Evolutionary conservation across 163 green algal species (phyloP).

Genomic region (Chloroidium sp.): DNA sequence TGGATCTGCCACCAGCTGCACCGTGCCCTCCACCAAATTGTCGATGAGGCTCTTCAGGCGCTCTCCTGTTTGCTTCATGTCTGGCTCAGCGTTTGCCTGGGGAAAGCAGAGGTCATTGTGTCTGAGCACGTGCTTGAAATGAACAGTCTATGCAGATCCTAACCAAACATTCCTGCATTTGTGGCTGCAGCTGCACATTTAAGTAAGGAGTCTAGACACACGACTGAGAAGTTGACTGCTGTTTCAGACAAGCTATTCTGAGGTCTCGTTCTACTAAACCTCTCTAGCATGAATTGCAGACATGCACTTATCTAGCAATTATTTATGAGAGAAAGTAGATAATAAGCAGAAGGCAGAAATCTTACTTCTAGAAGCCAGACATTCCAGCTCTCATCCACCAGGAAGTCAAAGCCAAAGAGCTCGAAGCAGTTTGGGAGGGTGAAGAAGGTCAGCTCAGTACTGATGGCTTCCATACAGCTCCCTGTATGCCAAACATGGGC

Average conservation of each 20-base stretch:
- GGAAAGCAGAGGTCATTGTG: not conserved
- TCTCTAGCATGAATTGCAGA: no score
- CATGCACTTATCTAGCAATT: no score
- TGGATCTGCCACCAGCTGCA: slow-evolving; percentile 12
- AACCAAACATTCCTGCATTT: no score
- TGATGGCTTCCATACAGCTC: slow-evolving; percentile 33
- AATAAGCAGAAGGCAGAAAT: not conserved
- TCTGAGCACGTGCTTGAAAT: no score
- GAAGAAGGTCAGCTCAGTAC: slow-evolving; percentile 34
- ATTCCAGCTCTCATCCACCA: slow-evolving; percentile 33
- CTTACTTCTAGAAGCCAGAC: slow-evolving; percentile 37
- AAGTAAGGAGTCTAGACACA: no score
- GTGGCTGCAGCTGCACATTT: no score
- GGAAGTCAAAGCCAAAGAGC: slow-evolving; percentile 44
- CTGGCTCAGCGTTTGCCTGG: slow-evolving; percentile 42
- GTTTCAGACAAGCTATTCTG: not conserved
- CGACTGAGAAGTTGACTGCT: not conserved
- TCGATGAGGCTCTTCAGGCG: slow-evolving; percentile 23
- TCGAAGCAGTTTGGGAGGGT: slow-evolving; percentile 40
- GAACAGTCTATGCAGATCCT: no score
- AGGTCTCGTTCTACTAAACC: not conserved
- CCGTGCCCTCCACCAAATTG: slow-evolving; percentile 18
- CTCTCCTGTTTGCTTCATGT: slow-evolving; percentile 31
- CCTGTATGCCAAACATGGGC: slow-evolving; percentile 2
- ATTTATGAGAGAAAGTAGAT: not conserved